A percentile compares a stretch with the other conserved stretches of the same genome.
Conservation (phyloP, 1,284 basidiomycete species). For the Ceratobasidium sp. region DNA sequence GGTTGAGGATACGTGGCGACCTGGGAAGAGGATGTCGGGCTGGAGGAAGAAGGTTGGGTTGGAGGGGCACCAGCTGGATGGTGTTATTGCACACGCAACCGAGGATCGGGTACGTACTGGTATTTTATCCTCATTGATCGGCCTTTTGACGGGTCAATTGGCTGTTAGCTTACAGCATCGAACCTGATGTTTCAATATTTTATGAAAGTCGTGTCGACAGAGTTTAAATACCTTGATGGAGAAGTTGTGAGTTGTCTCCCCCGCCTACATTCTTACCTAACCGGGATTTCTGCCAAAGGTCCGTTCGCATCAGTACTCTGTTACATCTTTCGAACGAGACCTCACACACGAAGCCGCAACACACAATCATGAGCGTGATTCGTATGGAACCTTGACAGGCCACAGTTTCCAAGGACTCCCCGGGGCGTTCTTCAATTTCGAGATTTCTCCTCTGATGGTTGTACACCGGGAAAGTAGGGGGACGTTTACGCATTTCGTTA, state of each 20-base stretch:
- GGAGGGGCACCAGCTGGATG: slow-evolving; percentile 81
- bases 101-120: slow-evolving; percentile 49
- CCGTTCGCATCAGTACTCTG: slow-evolving; percentile 91
- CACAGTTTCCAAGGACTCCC: slow-evolving; percentile 86
- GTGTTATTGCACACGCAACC: slow-evolving; percentile 71
- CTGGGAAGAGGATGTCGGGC: slow-evolving; percentile 64
- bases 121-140: slow-evolving; percentile 3
- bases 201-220: slow-evolving; percentile 95
- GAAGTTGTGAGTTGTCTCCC: slow-evolving; percentile 65
- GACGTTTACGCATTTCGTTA: slow-evolving; percentile 97
- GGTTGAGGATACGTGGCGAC: slow-evolving; percentile 43
- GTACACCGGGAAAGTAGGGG: slow-evolving; percentile 92
- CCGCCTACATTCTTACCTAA: background rate
- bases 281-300: slow-evolving; percentile 60
- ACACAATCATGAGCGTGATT: slow-evolving; percentile 62
- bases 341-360: slow-evolving; percentile 68
- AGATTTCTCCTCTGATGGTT: slow-evolving; percentile 95
- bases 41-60: slow-evolving; percentile 84
- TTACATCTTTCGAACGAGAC: slow-evolving; percentile 96
- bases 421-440: slow-evolving; percentile 93
- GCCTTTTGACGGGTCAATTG: background rate
- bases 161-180: slow-evolving; percentile 69
- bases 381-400: slow-evolving; percentile 79
- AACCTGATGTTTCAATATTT: slow-evolving; percentile 98
- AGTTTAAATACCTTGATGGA: slow-evolving; percentile 83